Evolutionary conservation across 2,329 filamentous ascomycete genomes (phyloP), one percentile per base, ranked within the genome.

Genomic region (Huntiella decipiens): DNA sequence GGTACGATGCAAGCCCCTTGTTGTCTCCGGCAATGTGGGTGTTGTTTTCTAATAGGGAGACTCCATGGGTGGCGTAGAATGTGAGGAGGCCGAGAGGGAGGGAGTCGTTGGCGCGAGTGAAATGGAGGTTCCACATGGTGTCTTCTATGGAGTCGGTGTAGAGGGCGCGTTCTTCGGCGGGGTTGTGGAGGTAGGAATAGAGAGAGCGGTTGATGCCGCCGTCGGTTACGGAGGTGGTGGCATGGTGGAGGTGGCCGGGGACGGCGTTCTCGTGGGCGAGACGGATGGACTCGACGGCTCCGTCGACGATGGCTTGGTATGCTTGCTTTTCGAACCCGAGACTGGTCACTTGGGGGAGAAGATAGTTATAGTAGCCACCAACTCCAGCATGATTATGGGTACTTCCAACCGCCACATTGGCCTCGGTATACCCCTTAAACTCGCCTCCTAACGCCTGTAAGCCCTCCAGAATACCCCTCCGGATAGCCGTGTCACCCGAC

Each of bases 361-460:
- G 70, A 57, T 95, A 96, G 62, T 96, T 96, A 58, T 92, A 68
- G 85, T 86, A 96, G 4, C 82, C 88, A 2, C 82, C 88, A 0
- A 88, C 87, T 0, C 87, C 88, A 17, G 86, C 79, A 62, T 96
- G 88, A 19, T 83, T 91, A 60, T 96, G 88, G 0, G 88, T 96
- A 45, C 87, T 88, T 0, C 85, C 93, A 16, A 96, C 73, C 32
- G 88, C 88, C 33, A 95, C 64, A 56, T 94, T 96, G 54, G 82
- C 71, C 55, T 82, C 73, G 40, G 70, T 74, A 60, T 95, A 96
- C 22, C 79, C 63, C 34, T 19, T n/a, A 58, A 87, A 94, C 3
- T 80, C 77, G 12, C 67, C 60, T 0, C 87, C 88, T 5, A 93
- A 63, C 0, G 64, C 66, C 35, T 68, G 65, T 6, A 96, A 66